These are phyloP conservation scores for Entelexis paramagnoliae DNA, from an alignment of 1,139 yeast species.

Conservation along the genomic window DNA sequence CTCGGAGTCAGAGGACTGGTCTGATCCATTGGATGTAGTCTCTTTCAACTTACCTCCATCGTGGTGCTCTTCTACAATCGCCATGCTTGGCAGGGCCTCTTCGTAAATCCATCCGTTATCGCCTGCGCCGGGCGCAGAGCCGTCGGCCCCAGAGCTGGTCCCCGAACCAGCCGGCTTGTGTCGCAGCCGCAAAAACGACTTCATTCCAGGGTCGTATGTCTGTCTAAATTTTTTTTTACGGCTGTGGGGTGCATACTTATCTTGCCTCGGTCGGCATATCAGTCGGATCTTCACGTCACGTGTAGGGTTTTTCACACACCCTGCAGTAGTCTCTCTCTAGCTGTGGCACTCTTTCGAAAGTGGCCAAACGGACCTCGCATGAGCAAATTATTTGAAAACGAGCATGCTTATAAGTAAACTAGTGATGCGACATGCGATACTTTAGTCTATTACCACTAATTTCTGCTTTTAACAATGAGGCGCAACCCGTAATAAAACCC, in stretches of 20 bases:
- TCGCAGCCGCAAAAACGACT: background rate
- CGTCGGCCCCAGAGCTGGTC: background rate
- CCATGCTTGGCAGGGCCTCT: constrained; percentile 2
- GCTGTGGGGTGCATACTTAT: background rate
- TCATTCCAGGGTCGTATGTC: background rate
- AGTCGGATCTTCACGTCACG: background rate
- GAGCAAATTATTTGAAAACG: no score
- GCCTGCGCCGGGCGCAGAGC: background rate
- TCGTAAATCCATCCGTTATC: background rate
- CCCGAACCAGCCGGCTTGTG: background rate
- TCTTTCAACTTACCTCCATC: background rate
- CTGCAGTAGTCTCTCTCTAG: no score
- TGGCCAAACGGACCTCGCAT: no score
- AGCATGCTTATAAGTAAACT: no score
- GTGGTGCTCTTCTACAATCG: background rate
- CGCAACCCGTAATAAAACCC: no score
- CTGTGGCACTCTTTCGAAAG: no score
- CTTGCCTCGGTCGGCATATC: background rate
- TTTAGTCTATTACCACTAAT: no score
- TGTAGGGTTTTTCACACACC: background rate
- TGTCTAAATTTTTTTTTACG: background rate
- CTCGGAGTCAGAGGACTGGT: background rate
- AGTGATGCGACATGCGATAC: no score
- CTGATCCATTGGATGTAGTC: background rate
- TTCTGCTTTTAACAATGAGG: no score